Base-by-base conservation (phyloP, 768 basidiomycete genomes). In the Suillus fuscotomentosus region DNA sequence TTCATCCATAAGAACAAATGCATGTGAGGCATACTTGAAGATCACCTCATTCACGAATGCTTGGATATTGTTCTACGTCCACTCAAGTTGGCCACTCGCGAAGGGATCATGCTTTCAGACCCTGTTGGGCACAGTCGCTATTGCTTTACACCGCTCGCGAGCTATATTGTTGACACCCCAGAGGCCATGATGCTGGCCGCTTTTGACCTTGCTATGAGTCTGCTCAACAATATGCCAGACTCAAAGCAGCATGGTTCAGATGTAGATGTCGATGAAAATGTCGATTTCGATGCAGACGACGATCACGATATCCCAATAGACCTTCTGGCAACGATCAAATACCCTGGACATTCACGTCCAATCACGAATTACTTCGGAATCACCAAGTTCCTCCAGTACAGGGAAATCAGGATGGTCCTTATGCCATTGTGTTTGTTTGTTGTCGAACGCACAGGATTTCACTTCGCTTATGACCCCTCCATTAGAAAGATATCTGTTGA, bases 31-130 rank as follows among this genome's bases (percentile, higher is more conserved):
- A 59, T 78, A 15, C 66, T 78, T 20, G 68, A 66, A 36, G 65
- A 61, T 54, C 67, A 73, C 8, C 65, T 78, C 3, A 67, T 70
- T 51, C 78, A 79, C 51, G 50, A 70, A 41, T 74, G 72, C 41
- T 42, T 43, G 17, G 8, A 20, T 43, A 43, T 43, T 0, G 42
- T 43, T 43, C 42, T 43, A 8, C 20, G n/a, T 47, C 45, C 45
- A 47, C 45, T 47, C n/a, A 47, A 47, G 45, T 27, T 27, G 27
- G 27, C 27, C 27, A 3, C 27, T 27, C 27, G 27, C 27, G 3
- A 27, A 27, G 27, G 27, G 27, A 27, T 27, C 27, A 27, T 27
- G 27, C 27, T 27, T 27, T 27, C 27, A 27, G 27, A 27, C 27
- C 27, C 27, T 27, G 27, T 27, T 27, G 27, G 27, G 1, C 27